Evolutionary conservation across 805 yeast genomes (phyloP).

Genomic region (Hanseniaspora meyeri): DNA sequence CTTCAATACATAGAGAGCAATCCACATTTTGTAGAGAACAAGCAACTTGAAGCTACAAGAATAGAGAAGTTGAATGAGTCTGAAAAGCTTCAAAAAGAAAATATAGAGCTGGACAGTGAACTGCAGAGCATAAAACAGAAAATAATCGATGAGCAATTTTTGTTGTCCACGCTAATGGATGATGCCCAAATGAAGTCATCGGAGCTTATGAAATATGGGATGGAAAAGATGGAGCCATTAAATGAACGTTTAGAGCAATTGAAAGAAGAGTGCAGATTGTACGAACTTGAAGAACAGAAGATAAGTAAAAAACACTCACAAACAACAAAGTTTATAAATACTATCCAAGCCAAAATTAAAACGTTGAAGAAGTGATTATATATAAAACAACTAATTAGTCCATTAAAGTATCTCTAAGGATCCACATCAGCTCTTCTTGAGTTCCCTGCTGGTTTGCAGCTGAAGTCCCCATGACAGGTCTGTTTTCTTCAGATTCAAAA

Average conservation of each 20-base stretch:
- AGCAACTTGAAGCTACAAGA: neutral
- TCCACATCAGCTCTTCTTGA: slow-evolving; percentile 58
- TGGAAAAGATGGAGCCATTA: slow-evolving; percentile 9
- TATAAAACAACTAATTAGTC: slow-evolving; percentile 16
- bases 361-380: neutral
- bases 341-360: slow-evolving; percentile 3
- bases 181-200: slow-evolving; percentile 9
- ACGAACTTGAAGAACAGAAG: neutral
- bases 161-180: slow-evolving; percentile 7
- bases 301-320: neutral
- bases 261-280: neutral
- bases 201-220: slow-evolving; percentile 2
- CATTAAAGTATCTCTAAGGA: slow-evolving; percentile 53
- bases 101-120: neutral
- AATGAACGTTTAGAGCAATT: neutral
- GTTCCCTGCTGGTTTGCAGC: slow-evolving; percentile 39
- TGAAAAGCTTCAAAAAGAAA: neutral
- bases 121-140: neutral
- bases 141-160: slow-evolving; percentile 12
- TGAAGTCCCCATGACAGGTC: slow-evolving; percentile 25
- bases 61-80: neutral
- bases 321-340: neutral
- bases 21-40: neutral
- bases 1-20: neutral
- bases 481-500: slow-evolving; percentile 21